A percentile compares a stretch with the other conserved stretches of the same genome.
Conservation (phyloP, 352 stramenopile species). For the Globisporangium cylindrosporum region DNA sequence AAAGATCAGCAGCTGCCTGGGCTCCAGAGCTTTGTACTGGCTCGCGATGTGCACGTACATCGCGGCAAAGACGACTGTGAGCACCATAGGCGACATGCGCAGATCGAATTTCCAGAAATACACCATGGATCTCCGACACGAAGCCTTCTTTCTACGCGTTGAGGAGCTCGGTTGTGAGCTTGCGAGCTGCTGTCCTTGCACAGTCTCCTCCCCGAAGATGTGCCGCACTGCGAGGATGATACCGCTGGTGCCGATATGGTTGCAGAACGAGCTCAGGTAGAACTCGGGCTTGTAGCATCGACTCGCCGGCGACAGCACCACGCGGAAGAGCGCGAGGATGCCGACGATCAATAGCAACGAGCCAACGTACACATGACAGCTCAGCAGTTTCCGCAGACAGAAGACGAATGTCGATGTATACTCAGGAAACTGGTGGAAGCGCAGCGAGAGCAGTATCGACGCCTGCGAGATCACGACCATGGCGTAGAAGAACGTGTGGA, state of each 20-base stretch:
- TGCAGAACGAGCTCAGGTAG: constrained; percentile 8
- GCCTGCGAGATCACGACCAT: constrained; percentile 27
- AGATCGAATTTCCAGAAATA: constrained; percentile 3
- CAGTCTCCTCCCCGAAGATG: background rate
- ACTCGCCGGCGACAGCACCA: background rate
- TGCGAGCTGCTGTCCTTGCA: constrained; percentile 3
- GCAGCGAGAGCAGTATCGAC: constrained; percentile 23
- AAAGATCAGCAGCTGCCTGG: constrained; percentile 4
- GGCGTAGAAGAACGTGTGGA: constrained; percentile 20
- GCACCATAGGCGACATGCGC: background rate
- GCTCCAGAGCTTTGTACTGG: background rate
- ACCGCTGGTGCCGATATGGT: background rate
- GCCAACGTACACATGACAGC: background rate
- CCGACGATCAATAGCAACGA: constrained; percentile 4
- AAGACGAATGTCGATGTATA: constrained; percentile 13
- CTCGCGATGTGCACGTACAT: constrained; percentile 9
- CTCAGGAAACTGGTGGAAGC: constrained; percentile 18
- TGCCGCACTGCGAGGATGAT: background rate
- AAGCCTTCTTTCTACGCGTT: background rate
- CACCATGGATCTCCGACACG: background rate
- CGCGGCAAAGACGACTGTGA: constrained; percentile 2
- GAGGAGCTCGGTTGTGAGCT: background rate
- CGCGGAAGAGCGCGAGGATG: background rate
- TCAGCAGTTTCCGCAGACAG: constrained; percentile 17
- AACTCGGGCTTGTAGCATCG: background rate